phyloP scores from a whole-genome alignment of 2,329 filamentous ascomycete species.

The Colletotrichum sp. region DNA sequence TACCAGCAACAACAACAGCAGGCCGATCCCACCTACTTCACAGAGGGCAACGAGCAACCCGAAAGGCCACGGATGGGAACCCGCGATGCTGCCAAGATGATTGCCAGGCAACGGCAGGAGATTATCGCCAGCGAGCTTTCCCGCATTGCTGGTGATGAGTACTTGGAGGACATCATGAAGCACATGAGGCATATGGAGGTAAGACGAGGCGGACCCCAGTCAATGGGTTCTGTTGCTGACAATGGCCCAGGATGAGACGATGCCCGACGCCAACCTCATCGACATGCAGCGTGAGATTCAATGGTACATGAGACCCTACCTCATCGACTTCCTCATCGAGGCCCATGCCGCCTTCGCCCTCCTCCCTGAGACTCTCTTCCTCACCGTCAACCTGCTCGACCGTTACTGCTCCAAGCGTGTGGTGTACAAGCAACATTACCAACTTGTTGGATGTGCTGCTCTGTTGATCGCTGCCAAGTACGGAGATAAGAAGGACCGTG shows the following conservation, averaged over 20 bases:
- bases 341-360: constrained; percentile 94
- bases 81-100: constrained; percentile 77
- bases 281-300: constrained; percentile 99
- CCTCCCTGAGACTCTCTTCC: constrained; percentile 91
- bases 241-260: constrained; percentile 70
- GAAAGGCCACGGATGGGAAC: constrained; percentile 64
- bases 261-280: constrained; percentile 96
- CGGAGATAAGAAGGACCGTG: constrained; percentile 96
- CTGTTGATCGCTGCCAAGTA: constrained; percentile 98
- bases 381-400: constrained; percentile 95
- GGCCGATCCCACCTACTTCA: constrained; percentile 57
- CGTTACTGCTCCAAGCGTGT: constrained; percentile 97
- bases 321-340: constrained; percentile 97
- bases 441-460: constrained; percentile 94
- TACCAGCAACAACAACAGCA: constrained; percentile 34
- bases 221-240: background rate
- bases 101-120: constrained; percentile 84
- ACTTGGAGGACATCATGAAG: constrained; percentile 90
- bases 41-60: constrained; percentile 58
- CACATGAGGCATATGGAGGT: constrained; percentile 97
- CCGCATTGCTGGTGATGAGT: constrained; percentile 83
- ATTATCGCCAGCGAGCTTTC: constrained; percentile 90
- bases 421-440: constrained; percentile 99
- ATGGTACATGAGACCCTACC: constrained; percentile 99
- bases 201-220: constrained; percentile 26